Evolutionary conservation across 2,329 filamentous ascomycete species (phyloP), one percentile per base, ranked within the genome.

Genomic region (Pseudogymnoascus sp.): DNA sequence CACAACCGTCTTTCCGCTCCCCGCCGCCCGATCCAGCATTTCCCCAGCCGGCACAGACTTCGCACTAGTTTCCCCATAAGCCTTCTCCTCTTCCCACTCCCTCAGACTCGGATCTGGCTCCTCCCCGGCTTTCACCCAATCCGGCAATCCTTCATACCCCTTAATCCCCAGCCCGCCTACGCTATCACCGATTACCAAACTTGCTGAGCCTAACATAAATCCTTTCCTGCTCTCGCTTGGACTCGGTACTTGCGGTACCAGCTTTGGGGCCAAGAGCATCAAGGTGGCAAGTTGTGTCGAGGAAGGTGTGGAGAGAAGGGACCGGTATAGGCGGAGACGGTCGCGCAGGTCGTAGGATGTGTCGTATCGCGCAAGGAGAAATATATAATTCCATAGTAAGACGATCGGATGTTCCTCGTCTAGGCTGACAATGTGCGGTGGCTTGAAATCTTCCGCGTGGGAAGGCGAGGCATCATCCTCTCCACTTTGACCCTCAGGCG

Each of bases 261-360:
- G 92, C 71, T 99, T 99, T 0, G 94, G 92, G 0, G 94, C 94
- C 1, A 97, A 81, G 0, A 99, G 84, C 71, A 97, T 88, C 12
- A 99, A 79, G 0, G 88, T 91, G 2, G 94, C 94, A 13, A 99
- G 82, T 71, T 97, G 90, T 0, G 84, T 88, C 6, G 82, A 83
- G 2, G 79, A 77, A 0, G 92, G 90, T 3, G 89, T 84, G 3
- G 84, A 81, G 1, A 99, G 82, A 1, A 99, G 82, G 0, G 91
- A 82, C 64, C 89, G 90, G 75, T 95, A 97, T 63, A 96, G 82
- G 30, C 94, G 85, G 1, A 92, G 86, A 21, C 94, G 88, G 71
- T 97, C 94, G 64, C 94, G 90, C 2, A 99, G 83, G 69, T 97
- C 92, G 73, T 95, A 99, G 0, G 92, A 96, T 0, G 86, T 90